Percentiles rank a stretch among this genome's conserved stretches.
Conservation (phyloP, 352 stramenopile genomes). For the Globisporangium alternatum region DNA sequence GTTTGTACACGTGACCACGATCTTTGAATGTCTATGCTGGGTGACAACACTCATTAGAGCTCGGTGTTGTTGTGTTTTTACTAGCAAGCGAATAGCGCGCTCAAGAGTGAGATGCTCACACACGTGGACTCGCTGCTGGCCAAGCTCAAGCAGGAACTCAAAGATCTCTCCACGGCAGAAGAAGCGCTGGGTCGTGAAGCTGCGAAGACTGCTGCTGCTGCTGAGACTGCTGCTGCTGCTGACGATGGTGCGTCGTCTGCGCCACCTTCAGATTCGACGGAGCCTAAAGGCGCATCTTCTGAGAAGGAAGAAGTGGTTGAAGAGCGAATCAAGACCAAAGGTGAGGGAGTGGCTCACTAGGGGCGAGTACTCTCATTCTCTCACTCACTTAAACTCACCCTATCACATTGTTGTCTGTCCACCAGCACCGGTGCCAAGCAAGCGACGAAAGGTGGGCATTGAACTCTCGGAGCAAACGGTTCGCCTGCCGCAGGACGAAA, state of each 20-base stretch:
- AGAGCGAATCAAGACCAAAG: conserved; percentile 14
- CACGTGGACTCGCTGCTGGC: conserved; percentile 43
- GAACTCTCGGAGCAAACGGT: conserved; percentile 42
- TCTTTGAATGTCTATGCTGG: neutral
- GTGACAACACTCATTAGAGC: neutral
- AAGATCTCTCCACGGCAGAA: conserved; percentile 28
- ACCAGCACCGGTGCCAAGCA: conserved; percentile 22
- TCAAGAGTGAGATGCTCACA: conserved; percentile 53
- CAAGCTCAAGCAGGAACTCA: conserved; percentile 51
- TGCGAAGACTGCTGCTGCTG: neutral
- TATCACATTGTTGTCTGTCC: too few relatives aligned
- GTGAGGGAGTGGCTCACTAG: neutral
- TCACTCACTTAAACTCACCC: neutral
- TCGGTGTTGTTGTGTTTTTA: neutral
- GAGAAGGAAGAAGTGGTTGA: conserved; percentile 10
- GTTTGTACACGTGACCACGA: conserved; percentile 13
- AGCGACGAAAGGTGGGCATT: conserved; percentile 46
- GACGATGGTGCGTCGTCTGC: neutral
- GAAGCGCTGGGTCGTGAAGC: conserved; percentile 15
- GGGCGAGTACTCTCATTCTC: neutral
- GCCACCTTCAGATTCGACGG: conserved; percentile 7
- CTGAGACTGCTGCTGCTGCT: neutral
- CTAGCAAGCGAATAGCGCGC: conserved; percentile 46
- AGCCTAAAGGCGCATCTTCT: conserved; percentile 8
- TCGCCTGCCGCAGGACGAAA: conserved; percentile 51